Percentiles rank a stretch among this genome's conserved stretches.
Evolutionary conservation across 495 filamentous ascomycete species (phyloP).

Genomic region (Lophium mytilinum): DNA sequence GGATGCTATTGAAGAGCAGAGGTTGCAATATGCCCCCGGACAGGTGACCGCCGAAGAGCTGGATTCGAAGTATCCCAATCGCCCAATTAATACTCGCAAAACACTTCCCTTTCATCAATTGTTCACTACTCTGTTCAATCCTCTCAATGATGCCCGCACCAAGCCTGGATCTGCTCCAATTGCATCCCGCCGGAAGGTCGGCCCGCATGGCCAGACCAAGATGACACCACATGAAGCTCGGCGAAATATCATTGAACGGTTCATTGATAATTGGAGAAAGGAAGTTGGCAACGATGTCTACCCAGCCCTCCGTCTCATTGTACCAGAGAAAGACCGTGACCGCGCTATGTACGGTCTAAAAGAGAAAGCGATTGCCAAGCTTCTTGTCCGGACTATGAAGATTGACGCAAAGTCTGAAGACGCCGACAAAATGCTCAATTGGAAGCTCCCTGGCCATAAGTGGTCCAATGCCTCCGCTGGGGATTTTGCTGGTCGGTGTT

Average conservation of each 20-base stretch:
- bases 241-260: slow-evolving; percentile 78
- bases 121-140: slow-evolving; percentile 72
- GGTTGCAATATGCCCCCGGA: slow-evolving; percentile 37
- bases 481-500: slow-evolving; percentile 85
- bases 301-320: slow-evolving; percentile 82
- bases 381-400: slow-evolving; percentile 85
- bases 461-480: slow-evolving; percentile 60
- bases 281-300: slow-evolving; percentile 90
- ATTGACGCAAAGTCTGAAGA: slow-evolving; percentile 90
- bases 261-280: slow-evolving; percentile 79
- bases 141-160: slow-evolving; percentile 75
- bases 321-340: slow-evolving; percentile 91
- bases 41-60: slow-evolving; percentile 45
- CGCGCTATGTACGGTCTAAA: slow-evolving; percentile 92
- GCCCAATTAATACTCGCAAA: slow-evolving; percentile 67
- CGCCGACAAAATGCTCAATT: slow-evolving; percentile 75
- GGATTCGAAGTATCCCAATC: slow-evolving; percentile 71
- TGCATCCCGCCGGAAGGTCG: slow-evolving; percentile 43
- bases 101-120: slow-evolving; percentile 82
- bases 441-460: slow-evolving; percentile 77
- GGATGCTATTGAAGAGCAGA: slow-evolving; percentile 32
- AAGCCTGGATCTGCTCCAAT: slow-evolving; percentile 48
- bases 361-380: slow-evolving; percentile 79
- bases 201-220: slow-evolving; percentile 48
- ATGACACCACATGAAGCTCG: slow-evolving; percentile 74